phyloP scores from a whole-genome alignment of 2,329 filamentous ascomycete genomes.

The Aspergillus cejpii region DNA sequence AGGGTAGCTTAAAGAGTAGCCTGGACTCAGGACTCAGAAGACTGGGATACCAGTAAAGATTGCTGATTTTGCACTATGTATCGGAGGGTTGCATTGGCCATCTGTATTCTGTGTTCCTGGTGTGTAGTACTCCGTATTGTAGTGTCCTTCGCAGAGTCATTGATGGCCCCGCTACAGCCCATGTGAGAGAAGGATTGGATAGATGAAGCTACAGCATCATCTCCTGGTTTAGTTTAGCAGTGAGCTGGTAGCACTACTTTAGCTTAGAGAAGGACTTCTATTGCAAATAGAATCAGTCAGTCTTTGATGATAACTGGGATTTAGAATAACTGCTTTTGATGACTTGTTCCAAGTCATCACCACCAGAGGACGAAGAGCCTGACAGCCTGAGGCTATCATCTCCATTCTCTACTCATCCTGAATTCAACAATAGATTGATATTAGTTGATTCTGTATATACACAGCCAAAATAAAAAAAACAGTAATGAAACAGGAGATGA shows the following conservation, averaged over 20 bases:
- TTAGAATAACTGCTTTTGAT: too few species aligned
- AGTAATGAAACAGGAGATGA: background rate
- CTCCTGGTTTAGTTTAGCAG: too few species aligned
- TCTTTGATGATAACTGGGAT: too few species aligned
- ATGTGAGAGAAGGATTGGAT: background rate
- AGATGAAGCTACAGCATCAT: background rate
- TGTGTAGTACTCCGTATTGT: too few species aligned
- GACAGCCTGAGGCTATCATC: background rate
- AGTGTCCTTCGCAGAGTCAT: background rate
- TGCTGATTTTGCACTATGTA: conserved; percentile 3
- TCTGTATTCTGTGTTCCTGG: conserved; percentile 6
- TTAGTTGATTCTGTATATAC: background rate
- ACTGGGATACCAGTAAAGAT: background rate
- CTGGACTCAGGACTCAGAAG: too few species aligned
- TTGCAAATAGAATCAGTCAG: too few species aligned
- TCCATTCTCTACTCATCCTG: background rate
- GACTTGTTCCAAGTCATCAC: background rate
- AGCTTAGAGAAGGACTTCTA: too few species aligned
- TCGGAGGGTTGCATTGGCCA: conserved; percentile 16
- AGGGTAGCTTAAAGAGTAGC: conserved; percentile 2
- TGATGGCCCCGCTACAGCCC: background rate
- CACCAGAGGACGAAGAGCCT: background rate
- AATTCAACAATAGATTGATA: background rate
- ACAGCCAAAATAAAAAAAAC: too few species aligned
- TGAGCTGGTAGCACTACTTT: too few species aligned